Evolutionary conservation across 495 filamentous ascomycete genomes (phyloP).

Genomic region (Podospora didyma): DNA sequence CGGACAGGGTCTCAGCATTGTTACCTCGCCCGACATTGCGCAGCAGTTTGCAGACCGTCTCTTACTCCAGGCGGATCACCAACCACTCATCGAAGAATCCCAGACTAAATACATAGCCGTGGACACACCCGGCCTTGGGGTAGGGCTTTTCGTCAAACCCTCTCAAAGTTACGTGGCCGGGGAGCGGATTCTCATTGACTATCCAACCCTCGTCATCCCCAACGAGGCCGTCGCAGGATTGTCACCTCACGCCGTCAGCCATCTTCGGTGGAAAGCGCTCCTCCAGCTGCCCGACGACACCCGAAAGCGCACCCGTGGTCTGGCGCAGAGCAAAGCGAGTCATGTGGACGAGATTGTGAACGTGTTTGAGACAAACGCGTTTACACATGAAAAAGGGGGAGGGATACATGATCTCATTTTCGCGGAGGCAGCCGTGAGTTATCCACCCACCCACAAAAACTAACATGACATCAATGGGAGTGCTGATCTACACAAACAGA

Average conservation of each 20-base stretch:
- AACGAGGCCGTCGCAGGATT: neutral
- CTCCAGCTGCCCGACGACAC: neutral
- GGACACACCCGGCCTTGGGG: neutral
- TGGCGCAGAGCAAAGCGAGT: slow-evolving; percentile 1
- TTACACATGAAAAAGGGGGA: slow-evolving; percentile 9
- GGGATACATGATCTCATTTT: slow-evolving; percentile 3
- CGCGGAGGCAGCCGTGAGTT: slow-evolving; percentile 7
- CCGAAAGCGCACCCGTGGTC: neutral
- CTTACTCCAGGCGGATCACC: neutral
- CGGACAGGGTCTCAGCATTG: neutral
- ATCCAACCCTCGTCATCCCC: slow-evolving; percentile 3
- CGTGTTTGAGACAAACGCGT: slow-evolving; percentile 9
- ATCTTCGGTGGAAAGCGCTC: neutral
- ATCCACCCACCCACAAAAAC: neutral
- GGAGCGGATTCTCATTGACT: slow-evolving; percentile 3
- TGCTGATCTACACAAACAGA: neutral
- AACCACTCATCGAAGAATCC: neutral
- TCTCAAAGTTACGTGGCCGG: neutral
- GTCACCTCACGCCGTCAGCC: neutral
- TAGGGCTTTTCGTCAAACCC: slow-evolving; percentile 4
- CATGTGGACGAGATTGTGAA: slow-evolving; percentile 6
- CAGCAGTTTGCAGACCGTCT: neutral
- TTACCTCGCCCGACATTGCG: neutral
- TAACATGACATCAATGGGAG: neutral
- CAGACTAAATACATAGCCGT: neutral